Percentiles rank a stretch among this genome's conserved stretches.
Conservation (phyloP, 2,329 filamentous ascomycete genomes). For the Emmonsia crescens region DNA sequence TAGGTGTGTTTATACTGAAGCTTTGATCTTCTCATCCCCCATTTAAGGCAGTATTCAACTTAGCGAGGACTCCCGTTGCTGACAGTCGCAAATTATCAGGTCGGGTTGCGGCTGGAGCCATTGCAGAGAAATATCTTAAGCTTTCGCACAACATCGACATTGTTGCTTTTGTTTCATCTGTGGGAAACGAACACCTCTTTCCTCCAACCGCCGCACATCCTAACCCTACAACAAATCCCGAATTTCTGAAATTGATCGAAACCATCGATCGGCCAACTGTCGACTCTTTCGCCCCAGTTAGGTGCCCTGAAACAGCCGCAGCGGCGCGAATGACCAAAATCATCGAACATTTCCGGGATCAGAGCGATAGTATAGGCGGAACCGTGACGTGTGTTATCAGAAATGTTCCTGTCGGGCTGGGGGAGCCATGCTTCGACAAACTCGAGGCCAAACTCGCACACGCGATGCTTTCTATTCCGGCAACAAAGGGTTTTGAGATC, state of each 20-base stretch:
- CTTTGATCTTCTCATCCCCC: not conserved
- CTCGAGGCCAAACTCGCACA: constrained; percentile 84
- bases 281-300: constrained; percentile 68
- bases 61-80: not conserved
- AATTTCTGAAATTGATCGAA: constrained; percentile 63
- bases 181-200: constrained; percentile 70
- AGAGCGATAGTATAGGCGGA: constrained; percentile 81
- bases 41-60: not conserved
- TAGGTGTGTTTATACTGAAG: constrained; percentile 43
- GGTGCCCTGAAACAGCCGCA: constrained; percentile 63
- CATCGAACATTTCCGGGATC: constrained; percentile 68
- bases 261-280: constrained; percentile 64
- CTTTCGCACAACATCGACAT: constrained; percentile 80
- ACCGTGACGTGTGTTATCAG: constrained; percentile 90
- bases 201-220: constrained; percentile 59
- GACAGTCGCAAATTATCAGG: constrained; percentile 30
- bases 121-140: constrained; percentile 83
- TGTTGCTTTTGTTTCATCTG: constrained; percentile 76
- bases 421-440: constrained; percentile 93
- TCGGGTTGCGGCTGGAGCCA: constrained; percentile 79
- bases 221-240: constrained; percentile 61
- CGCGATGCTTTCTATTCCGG: constrained; percentile 90
- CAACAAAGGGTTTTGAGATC: constrained; percentile 91
- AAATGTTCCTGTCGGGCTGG: constrained; percentile 72
- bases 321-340: constrained; percentile 63